Evolutionary conservation across 2,329 filamentous ascomycete species (phyloP), one percentile per base, ranked within the genome.

Genomic region (Pyrenochaeta sp.): DNA sequence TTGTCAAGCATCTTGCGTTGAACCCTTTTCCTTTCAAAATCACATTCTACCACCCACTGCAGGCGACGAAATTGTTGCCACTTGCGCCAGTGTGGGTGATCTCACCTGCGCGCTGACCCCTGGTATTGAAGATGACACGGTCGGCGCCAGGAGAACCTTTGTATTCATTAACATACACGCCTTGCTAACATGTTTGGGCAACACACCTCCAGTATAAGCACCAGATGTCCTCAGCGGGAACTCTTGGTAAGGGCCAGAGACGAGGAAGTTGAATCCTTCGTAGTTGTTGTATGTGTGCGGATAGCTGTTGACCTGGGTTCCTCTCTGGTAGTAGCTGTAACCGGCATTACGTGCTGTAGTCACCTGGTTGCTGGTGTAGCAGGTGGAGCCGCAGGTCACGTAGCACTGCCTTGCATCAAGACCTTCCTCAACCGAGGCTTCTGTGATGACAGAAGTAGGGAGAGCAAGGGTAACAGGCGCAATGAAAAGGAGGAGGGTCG

Each of bases 71-170:
- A 76, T 84, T 81, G 73, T 91, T 88, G 7, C 87, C 87, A 50
- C 83, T 86, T 19, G 89, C 89, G 28, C 89, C 89, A 24, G 87
- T 90, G 70, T 91, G 90, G 0, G 90, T 91, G 61, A 91, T 90
- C 28, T 84, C 79, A 37, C 88, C 89, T 13, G 87, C 89, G 44
- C 85, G 82, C 56, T 83, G 58, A 66, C 88, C 85, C 15, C 76
- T 59, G 0, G 70, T 80, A 70, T 86, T 88, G 78, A 91, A 87
- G 32, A 90, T 77, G 52, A 91, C 86, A 49, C 89, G 86, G 72
- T 91, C 88, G 19, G 89, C 78, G 37, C 89, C 89, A 1, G 89
- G 89, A 1, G 83, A 84, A 25, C 87, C 86, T 84, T 47, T 30
- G 8, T 39, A 34, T 32, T 32, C 4, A 19, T 42, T 28, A 58